Conservation (phyloP, 352 stramenopile species). For the Aphanomyces invadans region DNA sequence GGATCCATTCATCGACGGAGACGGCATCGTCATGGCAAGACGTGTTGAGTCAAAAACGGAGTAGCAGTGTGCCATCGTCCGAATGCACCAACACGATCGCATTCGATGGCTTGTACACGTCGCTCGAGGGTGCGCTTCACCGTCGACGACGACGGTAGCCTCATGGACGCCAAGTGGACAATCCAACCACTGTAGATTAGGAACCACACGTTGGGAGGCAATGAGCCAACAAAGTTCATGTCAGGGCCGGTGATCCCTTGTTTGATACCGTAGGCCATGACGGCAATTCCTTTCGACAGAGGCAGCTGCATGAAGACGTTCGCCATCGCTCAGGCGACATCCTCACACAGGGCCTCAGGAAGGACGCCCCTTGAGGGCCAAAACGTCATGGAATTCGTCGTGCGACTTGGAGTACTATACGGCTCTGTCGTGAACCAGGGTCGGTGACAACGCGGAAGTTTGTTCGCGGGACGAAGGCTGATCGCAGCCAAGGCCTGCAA, state of each 20-base stretch:
- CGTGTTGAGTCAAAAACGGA: no score
- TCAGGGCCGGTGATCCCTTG: constrained; percentile 13
- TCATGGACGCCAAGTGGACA: constrained; percentile 8
- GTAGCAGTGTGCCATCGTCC: no score
- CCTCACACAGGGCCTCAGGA: not conserved
- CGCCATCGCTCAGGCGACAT: constrained; percentile 13
- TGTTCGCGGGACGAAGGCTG: not conserved
- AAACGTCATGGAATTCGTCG: not conserved
- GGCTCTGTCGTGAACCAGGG: constrained; percentile 5
- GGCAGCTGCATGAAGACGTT: constrained; percentile 14
- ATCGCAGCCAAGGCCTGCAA: not conserved
- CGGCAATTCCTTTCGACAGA: not conserved
- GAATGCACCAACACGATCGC: constrained; percentile 14
- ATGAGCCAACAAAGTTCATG: constrained; percentile 16
- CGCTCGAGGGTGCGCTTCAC: constrained; percentile 16
- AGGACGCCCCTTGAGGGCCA: no score
- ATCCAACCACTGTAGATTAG: constrained; percentile 20
- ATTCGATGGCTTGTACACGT: constrained; percentile 6
- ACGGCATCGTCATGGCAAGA: no score
- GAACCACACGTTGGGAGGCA: constrained; percentile 1
- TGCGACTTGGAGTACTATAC: constrained; percentile 24
- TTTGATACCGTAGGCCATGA: constrained; percentile 23
- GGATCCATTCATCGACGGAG: no score
- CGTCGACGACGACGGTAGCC: not conserved
- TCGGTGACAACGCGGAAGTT: not conserved